Conservation (phyloP, 2,329 filamentous ascomycete species). For the Ophiostoma ulmi region DNA sequence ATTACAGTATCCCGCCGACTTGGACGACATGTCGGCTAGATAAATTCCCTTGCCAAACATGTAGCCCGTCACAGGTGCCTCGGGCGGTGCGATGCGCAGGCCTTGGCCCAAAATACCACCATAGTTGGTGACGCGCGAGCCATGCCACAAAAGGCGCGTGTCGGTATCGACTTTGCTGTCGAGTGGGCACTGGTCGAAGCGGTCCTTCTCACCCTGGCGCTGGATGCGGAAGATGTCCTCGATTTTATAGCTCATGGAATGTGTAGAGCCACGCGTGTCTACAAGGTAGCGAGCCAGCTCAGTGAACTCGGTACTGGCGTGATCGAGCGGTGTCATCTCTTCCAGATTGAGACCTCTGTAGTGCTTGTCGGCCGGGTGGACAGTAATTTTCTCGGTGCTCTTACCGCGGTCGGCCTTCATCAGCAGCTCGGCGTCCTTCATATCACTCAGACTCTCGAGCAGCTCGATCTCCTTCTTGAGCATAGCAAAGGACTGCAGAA, state of each 20-base stretch:
- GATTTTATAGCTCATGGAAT: slow-evolving; percentile 55
- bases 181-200: slow-evolving; percentile 57
- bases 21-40: slow-evolving; percentile 77
- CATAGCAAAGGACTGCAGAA: slow-evolving; percentile 51
- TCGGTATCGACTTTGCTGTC: slow-evolving; percentile 51
- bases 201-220: slow-evolving; percentile 63
- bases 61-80: slow-evolving; percentile 73
- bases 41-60: slow-evolving; percentile 93
- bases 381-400: slow-evolving; percentile 37
- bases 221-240: slow-evolving; percentile 79
- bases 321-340: slow-evolving; percentile 68
- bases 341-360: slow-evolving; percentile 66
- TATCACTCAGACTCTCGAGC: slow-evolving; percentile 74
- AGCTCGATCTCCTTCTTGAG: slow-evolving; percentile 74
- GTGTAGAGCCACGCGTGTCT: slow-evolving; percentile 62
- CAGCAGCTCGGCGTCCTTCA: slow-evolving; percentile 75
- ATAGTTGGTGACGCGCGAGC: slow-evolving; percentile 76
- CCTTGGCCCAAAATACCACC: slow-evolving; percentile 80
- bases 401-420: slow-evolving; percentile 62
- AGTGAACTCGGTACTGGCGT: slow-evolving; percentile 55
- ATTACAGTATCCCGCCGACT: slow-evolving; percentile 74
- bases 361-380: slow-evolving; percentile 66
- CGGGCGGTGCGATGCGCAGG: slow-evolving; percentile 79
- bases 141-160: slow-evolving; percentile 80
- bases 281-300: slow-evolving; percentile 63